A percentile compares a stretch with the other conserved stretches of the same genome.
phyloP scores from a whole-genome alignment of 2,329 filamentous ascomycete species.

The Alternaria sp. region DNA sequence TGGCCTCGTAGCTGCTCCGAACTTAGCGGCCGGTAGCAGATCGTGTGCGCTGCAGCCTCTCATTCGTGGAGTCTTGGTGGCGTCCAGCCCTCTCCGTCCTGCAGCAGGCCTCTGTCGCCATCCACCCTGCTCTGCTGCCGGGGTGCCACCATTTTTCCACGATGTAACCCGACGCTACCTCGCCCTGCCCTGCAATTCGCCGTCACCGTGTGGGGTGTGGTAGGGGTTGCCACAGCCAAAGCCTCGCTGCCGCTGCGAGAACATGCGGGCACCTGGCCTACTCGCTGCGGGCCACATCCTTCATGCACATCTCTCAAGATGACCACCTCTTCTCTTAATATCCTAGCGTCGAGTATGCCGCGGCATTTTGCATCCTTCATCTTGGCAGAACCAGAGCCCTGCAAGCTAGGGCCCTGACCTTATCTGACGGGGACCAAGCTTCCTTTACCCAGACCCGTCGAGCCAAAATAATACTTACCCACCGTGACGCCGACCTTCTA shows the following conservation, averaged over 20 bases:
- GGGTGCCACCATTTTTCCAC: slow-evolving; percentile 32
- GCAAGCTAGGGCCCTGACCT: slow-evolving; percentile 41
- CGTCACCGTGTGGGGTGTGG: slow-evolving; percentile 44
- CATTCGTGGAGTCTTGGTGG: slow-evolving; percentile 40
- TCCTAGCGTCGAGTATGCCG: slow-evolving; percentile 43
- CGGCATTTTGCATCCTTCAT: slow-evolving; percentile 40
- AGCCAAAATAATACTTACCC: slow-evolving; percentile 50
- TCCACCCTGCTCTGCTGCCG: slow-evolving; percentile 28
- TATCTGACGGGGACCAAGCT: slow-evolving; percentile 48
- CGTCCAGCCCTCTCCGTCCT: slow-evolving; percentile 46
- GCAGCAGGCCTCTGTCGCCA: slow-evolving; percentile 38
- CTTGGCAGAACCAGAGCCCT: slow-evolving; percentile 40
- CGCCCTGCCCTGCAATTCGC: slow-evolving; percentile 41
- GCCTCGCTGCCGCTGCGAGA: slow-evolving; percentile 42
- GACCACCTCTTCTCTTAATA: slow-evolving; percentile 39
- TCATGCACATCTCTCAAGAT: slow-evolving; percentile 40
- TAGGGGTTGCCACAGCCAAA: slow-evolving; percentile 44
- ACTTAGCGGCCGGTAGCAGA: slow-evolving; percentile 44
- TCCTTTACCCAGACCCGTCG: slow-evolving; percentile 33
- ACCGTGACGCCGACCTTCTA: slow-evolving; percentile 45
- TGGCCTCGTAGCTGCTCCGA: slow-evolving; percentile 37
- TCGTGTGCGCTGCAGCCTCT: slow-evolving; percentile 22
- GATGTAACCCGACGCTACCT: slow-evolving; percentile 48
- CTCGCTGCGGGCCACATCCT: slow-evolving; percentile 39
- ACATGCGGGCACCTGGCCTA: slow-evolving; percentile 44